Evolutionary conservation across 2,329 filamentous ascomycete species (phyloP).

Genomic region (Arachnomyces sp.): DNA sequence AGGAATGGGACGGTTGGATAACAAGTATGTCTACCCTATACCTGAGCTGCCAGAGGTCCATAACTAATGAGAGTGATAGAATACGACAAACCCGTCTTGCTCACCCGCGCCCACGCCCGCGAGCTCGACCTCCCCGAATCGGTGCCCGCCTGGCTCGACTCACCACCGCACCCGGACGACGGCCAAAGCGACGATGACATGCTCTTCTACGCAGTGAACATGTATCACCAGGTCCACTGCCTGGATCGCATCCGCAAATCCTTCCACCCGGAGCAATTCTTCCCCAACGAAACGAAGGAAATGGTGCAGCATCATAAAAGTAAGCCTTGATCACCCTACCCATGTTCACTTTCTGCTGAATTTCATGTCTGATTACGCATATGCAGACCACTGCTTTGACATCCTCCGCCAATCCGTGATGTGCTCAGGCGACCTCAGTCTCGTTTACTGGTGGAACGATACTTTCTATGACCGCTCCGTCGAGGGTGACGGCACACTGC

Average conservation of each 20-base stretch:
- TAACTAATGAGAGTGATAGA: too few relatives aligned
- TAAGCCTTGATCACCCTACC: conserved; percentile 2
- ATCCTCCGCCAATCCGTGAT: conserved; percentile 12
- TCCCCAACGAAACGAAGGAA: conserved; percentile 7
- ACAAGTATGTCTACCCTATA: too few relatives aligned
- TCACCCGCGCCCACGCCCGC: too few relatives aligned
- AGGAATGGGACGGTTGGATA: too few relatives aligned
- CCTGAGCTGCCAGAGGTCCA: too few relatives aligned
- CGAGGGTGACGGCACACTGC: neutral
- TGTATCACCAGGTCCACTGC: conserved; percentile 12
- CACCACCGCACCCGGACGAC: conserved; percentile 4
- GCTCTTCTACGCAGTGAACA: conserved; percentile 7
- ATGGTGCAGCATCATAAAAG: conserved; percentile 10
- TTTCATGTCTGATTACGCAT: neutral
- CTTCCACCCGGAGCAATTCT: conserved; percentile 11
- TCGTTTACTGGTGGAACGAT: conserved; percentile 12
- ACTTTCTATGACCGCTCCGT: conserved; percentile 2
- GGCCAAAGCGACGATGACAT: neutral
- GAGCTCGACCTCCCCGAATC: too few relatives aligned
- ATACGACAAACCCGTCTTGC: too few relatives aligned
- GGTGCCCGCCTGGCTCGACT: too few relatives aligned
- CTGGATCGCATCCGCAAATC: conserved; percentile 11
- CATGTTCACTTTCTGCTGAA: neutral
- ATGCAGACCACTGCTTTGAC: conserved; percentile 13
- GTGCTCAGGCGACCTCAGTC: conserved; percentile 9